Evolutionary conservation across 2,329 filamentous ascomycete genomes (phyloP).

Genomic region (Harringtonia aguacate): DNA sequence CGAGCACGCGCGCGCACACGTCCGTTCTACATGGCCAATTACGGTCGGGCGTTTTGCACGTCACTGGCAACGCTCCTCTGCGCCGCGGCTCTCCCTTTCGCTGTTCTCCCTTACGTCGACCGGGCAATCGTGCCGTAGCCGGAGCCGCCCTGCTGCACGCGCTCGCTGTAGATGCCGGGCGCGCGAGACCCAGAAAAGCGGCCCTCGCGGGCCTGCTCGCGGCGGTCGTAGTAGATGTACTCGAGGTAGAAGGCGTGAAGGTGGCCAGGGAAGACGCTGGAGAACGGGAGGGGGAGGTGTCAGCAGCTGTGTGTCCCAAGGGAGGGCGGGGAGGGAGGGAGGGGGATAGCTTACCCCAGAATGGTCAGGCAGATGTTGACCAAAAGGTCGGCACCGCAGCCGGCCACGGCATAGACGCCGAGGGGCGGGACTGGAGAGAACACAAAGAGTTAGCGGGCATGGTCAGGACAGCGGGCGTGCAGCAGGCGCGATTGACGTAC

Average conservation of each 20-base stretch:
- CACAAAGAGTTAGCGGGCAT: not conserved
- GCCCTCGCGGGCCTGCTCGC: constrained; percentile 50
- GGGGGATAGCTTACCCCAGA: constrained; percentile 37
- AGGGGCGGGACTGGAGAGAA: constrained; percentile 47
- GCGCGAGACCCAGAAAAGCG: constrained; percentile 42
- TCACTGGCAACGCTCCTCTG: no score
- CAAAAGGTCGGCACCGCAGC: constrained; percentile 53
- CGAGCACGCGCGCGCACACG: no score
- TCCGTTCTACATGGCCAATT: no score
- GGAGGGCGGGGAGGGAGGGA: not conserved
- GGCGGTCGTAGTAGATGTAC: constrained; percentile 72
- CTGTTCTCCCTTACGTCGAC: constrained; percentile 6
- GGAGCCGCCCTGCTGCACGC: constrained; percentile 61
- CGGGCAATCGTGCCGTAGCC: constrained; percentile 23
- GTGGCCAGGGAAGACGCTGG: constrained; percentile 64
- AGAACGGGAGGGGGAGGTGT: no score
- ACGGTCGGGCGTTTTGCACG: no score
- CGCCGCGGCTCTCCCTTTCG: no score
- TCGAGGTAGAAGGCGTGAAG: constrained; percentile 74
- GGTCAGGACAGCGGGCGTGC: not conserved
- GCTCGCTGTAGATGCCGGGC: constrained; percentile 61
- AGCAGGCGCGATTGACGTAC: constrained; percentile 32
- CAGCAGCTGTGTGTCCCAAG: not conserved
- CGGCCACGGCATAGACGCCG: constrained; percentile 52
- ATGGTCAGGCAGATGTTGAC: constrained; percentile 59